Percentiles rank a stretch among this genome's conserved stretches.
Conservation (phyloP, 805 yeast genomes). For the Dipodascus albidus region DNA sequence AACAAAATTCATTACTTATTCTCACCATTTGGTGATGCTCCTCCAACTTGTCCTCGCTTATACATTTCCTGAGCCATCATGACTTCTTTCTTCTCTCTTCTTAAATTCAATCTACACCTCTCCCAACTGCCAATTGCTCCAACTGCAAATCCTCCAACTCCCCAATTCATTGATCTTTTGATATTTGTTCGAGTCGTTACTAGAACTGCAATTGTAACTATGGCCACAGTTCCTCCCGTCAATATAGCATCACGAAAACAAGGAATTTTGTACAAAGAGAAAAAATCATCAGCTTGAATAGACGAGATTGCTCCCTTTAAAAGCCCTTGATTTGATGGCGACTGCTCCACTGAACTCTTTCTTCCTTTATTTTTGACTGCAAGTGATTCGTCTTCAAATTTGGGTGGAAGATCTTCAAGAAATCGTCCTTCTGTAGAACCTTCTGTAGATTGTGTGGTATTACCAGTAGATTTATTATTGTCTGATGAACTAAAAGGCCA, state of each 20-base stretch:
- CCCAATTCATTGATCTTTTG: conserved; percentile 65
- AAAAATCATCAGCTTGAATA: conserved; percentile 22
- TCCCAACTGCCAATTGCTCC: conserved; percentile 89
- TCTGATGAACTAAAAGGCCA: neutral
- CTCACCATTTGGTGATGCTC: neutral
- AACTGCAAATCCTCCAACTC: conserved; percentile 61
- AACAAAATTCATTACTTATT: neutral
- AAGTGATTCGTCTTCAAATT: conserved; percentile 19
- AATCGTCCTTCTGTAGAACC: conserved; percentile 5
- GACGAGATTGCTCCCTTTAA: conserved; percentile 14
- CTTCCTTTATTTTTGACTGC: conserved; percentile 9
- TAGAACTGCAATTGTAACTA: conserved; percentile 22
- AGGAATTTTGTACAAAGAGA: conserved; percentile 23
- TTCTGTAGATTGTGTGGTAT: conserved; percentile 3
- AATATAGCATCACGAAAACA: conserved; percentile 28
- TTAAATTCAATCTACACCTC: conserved; percentile 68
- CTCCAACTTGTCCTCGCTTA: conserved; percentile 3
- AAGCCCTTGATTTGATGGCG: conserved; percentile 8
- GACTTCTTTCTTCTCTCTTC: conserved; percentile 54
- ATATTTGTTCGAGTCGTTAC: conserved; percentile 15
- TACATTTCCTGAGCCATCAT: conserved; percentile 45
- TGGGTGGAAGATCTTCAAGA: conserved; percentile 24
- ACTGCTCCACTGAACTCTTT: neutral
- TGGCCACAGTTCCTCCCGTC: conserved; percentile 25
- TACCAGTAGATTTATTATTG: neutral